Evolutionary conservation across 306 rosid species (phyloP), one percentile per base, ranked within the genome.

Genomic region (Ochetophila trinervis): DNA sequence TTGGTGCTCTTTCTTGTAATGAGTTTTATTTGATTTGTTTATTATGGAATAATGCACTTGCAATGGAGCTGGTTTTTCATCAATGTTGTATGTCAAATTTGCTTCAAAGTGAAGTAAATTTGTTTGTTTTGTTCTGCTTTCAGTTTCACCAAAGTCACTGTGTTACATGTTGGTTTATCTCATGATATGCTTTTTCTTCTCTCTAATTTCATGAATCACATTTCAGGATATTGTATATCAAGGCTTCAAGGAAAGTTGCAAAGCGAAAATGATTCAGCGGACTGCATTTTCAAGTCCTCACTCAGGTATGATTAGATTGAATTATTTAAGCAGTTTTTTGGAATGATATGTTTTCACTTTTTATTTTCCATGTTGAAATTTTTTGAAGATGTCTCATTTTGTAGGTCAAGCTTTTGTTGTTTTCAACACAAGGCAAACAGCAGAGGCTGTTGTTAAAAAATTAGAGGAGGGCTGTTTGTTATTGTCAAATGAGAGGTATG

Each of bases 321-420:
- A 62, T 17, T 63, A 50, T 10, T 49, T n/a, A 16, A 16, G 5
- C 17, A 19, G 54, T 15, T 16, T 50, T 50, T 22, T 50, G 21
- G 3, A 44, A 55, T 19, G 66, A 35, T 27, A 5, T 34, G 19
- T 35, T 4, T 27, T 48, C 21, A 0, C 21, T 4, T 50, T 50
- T 16, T 3, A 50, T 50, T 19, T 50, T 50, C 12, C 45, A 8
- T 10, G 14, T 10, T 1, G 45, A 40, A 40, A 40, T 0, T 2
- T 40, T 12, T 8, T 40, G 0, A 40, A 40, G 14, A 40, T 40
- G 45, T 40, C 35, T 83, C 68, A 4, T 76, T 54, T 74, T 75
- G 78, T 54, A 90, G 99, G 99, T 74, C 87, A 86, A 83, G 99
- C 99, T 83, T 79, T 80, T 66, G 86, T 78, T 62, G 80, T 93